Evolutionary conservation across 768 basidiomycete genomes (phyloP), one percentile per base, ranked within the genome.

Genomic region (Termitomyces heimii): DNA sequence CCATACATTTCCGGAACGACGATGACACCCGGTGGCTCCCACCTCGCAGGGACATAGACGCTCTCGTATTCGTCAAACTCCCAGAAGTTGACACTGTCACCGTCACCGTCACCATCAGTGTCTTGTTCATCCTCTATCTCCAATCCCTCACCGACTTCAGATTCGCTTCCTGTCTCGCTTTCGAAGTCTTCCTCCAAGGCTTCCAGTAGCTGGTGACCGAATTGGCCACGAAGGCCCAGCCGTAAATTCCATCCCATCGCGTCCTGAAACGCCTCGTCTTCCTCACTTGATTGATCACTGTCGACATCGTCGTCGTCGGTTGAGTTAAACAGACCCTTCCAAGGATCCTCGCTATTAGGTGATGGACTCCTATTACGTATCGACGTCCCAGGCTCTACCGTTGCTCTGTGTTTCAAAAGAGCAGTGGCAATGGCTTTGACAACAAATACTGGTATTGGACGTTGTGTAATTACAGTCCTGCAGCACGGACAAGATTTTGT

Each of bases 401-500:
- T 42, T 29, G 35, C 43, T 34, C 54, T 62, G 28, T 59, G 32
- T 58, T 80, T 82, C 35, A 69, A 67, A 16, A 90, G 63, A 3
- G 79, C 73, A 14, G 75, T 68, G 0, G 77, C 75, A 28, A 89
- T 75, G 18, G 78, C 75, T 68, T 88, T 88, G 49, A 91, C 75
- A 64, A 88, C 67, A 63, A 87, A 90, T 24, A 88, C 74, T 0
- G 87, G 88, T 26, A 83, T 80, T 5, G 89, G 89, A 28, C 85
- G 80, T 48, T 75, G 76, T 26, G 70, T 72, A 20, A 90, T 77
- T 9, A 65, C 65, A 6, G 85, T 70, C 50, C 89, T 82, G 66
- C 89, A 91, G 56, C 82, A 83, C 1, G 89, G 89, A 63, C 89
- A 91, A 1, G 84, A 81, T 67, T 91, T 91, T 24, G 77, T 73